Conservation (phyloP, 2,329 filamentous ascomycete genomes). For the Calonectria ilicicola region DNA sequence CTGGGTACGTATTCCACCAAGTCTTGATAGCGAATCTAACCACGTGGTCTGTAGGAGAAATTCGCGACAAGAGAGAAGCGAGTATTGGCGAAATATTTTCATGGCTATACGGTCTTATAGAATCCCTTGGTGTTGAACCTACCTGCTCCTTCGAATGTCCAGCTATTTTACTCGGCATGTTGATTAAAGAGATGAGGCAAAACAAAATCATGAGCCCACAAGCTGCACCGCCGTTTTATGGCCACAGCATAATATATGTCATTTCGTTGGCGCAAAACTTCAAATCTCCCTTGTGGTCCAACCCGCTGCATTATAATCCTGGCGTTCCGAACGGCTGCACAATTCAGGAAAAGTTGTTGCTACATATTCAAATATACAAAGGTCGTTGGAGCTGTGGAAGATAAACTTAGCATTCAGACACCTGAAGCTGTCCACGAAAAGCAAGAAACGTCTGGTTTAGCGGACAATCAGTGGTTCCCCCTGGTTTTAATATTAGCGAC, state of each 20-base stretch:
- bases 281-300: neutral
- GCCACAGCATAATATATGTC: neutral
- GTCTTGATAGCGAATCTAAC: neutral
- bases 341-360: too few species aligned
- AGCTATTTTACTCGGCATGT: slow-evolving; percentile 29
- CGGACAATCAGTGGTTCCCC: too few species aligned
- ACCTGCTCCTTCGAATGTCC: slow-evolving; percentile 30
- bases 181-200: slow-evolving; percentile 20
- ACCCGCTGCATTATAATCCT: too few species aligned
- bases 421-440: too few species aligned
- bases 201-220: neutral
- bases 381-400: too few species aligned
- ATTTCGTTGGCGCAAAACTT: neutral
- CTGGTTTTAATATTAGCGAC: too few species aligned
- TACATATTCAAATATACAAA: too few species aligned
- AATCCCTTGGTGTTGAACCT: neutral
- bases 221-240: neutral
- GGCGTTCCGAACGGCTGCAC: too few species aligned
- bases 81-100: neutral
- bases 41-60: neutral
- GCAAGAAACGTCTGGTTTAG: too few species aligned
- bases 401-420: too few species aligned
- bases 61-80: neutral
- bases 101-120: neutral
- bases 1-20: neutral